Evolutionary conservation across 805 yeast genomes (phyloP).

Genomic region (Sungouiozyma intestinalis): DNA sequence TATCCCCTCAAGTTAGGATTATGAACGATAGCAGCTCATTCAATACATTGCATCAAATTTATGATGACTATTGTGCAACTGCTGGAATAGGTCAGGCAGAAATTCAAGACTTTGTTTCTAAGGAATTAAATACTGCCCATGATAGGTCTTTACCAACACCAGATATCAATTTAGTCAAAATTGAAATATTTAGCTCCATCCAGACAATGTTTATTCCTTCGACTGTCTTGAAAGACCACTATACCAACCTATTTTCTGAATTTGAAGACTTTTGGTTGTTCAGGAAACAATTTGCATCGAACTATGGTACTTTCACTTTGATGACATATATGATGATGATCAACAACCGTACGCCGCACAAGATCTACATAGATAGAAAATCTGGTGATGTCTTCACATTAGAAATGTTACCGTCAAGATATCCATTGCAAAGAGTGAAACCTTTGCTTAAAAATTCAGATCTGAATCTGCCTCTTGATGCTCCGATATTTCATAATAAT

Average conservation of each 20-base stretch:
- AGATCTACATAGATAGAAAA: conserved; percentile 68
- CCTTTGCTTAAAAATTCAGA: conserved; percentile 30
- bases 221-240: conserved; percentile 71
- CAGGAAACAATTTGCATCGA: conserved; percentile 89
- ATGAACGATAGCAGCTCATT: conserved; percentile 73
- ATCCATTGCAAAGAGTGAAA: conserved; percentile 38
- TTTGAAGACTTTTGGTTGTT: conserved; percentile 96
- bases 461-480: conserved; percentile 31
- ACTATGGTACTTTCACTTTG: conserved; percentile 86
- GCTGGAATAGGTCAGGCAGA: conserved; percentile 73
- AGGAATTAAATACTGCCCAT: conserved; percentile 81
- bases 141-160: conserved; percentile 93
- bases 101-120: conserved; percentile 76
- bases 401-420: conserved; percentile 88
- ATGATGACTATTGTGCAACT: conserved; percentile 75
- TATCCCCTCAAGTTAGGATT: conserved; percentile 88
- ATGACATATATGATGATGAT: conserved; percentile 92
- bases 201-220: conserved; percentile 82
- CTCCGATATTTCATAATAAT: conserved; percentile 80
- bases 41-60: conserved; percentile 67
- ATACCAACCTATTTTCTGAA: conserved; percentile 53
- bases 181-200: conserved; percentile 84
- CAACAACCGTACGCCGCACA: conserved; percentile 86
- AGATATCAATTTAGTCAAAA: conserved; percentile 76
- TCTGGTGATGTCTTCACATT: conserved; percentile 90